phyloP scores from a whole-genome alignment of 345 rosid genomes.

The Sonneratia caseolaris region DNA sequence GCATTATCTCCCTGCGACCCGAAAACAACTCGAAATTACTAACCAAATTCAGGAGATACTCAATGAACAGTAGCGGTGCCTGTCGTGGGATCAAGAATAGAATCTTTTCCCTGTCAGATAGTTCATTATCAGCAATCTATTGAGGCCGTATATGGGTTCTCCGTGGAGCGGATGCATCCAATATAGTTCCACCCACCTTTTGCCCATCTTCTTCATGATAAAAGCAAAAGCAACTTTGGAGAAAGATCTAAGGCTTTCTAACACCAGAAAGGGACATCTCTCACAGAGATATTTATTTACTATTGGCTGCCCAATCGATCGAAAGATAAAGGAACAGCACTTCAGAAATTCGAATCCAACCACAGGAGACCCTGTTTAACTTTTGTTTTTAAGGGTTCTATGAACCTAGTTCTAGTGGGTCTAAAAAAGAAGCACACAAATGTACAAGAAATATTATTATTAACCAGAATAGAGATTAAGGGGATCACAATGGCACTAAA shows the following conservation, averaged over 20 bases:
- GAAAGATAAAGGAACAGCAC: background rate
- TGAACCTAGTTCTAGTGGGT: too few species aligned
- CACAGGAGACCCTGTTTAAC: too few species aligned
- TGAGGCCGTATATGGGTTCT: too few species aligned
- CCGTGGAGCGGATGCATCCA: too few species aligned
- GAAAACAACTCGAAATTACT: background rate
- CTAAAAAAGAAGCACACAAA: too few species aligned
- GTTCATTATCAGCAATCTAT: background rate
- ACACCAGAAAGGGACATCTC: background rate
- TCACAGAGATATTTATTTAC: background rate
- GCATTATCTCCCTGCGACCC: slow-evolving; percentile 80
- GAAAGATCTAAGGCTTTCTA: slow-evolving; percentile 20
- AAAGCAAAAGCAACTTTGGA: slow-evolving; percentile 24
- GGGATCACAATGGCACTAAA: too few species aligned
- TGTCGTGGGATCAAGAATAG: too few species aligned
- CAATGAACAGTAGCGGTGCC: too few species aligned
- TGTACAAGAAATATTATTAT: too few species aligned
- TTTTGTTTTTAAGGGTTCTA: too few species aligned
- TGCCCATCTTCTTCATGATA: slow-evolving; percentile 14
- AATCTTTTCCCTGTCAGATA: too few species aligned
- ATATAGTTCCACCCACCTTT: background rate
- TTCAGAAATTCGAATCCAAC: background rate
- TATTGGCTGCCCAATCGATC: background rate
- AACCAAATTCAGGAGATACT: background rate
- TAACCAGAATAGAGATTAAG: too few species aligned